Conservation (phyloP, 805 yeast genomes). For the Saturnispora hagleri region DNA sequence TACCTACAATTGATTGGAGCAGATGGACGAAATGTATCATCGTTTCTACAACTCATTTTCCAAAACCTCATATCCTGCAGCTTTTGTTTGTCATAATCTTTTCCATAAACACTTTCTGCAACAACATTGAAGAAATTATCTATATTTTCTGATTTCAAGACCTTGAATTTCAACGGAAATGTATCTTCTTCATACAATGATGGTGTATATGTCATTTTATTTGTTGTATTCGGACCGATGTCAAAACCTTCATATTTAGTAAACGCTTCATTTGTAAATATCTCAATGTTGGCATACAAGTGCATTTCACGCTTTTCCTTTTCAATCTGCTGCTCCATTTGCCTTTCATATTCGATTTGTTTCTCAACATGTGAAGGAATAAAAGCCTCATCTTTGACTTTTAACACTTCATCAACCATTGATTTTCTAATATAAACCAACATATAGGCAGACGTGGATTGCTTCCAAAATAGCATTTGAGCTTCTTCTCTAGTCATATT, state of each 20-base stretch:
- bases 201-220: slow-evolving; percentile 37
- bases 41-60: slow-evolving; percentile 57
- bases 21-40: slow-evolving; percentile 62
- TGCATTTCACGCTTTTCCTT: slow-evolving; percentile 68
- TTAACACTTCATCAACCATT: slow-evolving; percentile 47
- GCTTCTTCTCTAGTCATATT: slow-evolving; percentile 50
- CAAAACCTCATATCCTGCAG: slow-evolving; percentile 42
- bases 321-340: slow-evolving; percentile 42
- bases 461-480: slow-evolving; percentile 53
- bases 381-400: slow-evolving; percentile 42
- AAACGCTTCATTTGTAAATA: slow-evolving; percentile 48
- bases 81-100: slow-evolving; percentile 16
- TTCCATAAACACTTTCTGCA: slow-evolving; percentile 33
- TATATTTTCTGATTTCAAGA: slow-evolving; percentile 49
- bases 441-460: slow-evolving; percentile 96
- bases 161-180: slow-evolving; percentile 40
- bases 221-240: slow-evolving; percentile 52
- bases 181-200: slow-evolving; percentile 39
- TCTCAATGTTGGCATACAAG: slow-evolving; percentile 46
- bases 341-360: slow-evolving; percentile 54
- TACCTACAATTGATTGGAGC: slow-evolving; percentile 26
- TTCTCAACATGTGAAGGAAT: slow-evolving; percentile 63
- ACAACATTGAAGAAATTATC: slow-evolving; percentile 41
- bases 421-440: slow-evolving; percentile 77
- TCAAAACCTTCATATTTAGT: slow-evolving; percentile 64